Percentiles rank a stretch among this genome's conserved stretches.
These are phyloP conservation scores for Teunomyces aglyptinius DNA, from an alignment of 805 yeast genomes.

Conservation along the genomic window DNA sequence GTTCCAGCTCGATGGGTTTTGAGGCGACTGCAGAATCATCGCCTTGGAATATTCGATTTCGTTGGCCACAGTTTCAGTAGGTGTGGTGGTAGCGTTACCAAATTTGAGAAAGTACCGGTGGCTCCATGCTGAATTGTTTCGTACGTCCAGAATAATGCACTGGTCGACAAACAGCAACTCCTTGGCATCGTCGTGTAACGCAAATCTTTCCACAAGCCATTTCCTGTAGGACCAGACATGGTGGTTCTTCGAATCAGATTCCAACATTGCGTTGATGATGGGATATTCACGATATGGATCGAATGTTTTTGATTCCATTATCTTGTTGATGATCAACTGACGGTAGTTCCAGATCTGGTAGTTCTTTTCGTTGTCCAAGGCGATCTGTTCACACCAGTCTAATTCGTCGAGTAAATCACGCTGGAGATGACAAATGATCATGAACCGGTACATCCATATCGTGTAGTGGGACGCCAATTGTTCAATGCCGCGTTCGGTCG, in stretches of 20 bases:
- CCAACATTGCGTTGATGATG: conserved; percentile 63
- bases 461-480: conserved; percentile 89
- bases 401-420: conserved; percentile 53
- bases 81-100: conserved; percentile 15
- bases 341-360: conserved; percentile 98
- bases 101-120: conserved; percentile 66
- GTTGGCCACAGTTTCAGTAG: conserved; percentile 19
- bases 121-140: conserved; percentile 93
- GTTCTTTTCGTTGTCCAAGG: conserved; percentile 78
- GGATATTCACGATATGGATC: conserved; percentile 59
- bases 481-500: conserved; percentile 63
- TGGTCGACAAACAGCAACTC: conserved; percentile 54
- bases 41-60: conserved; percentile 56
- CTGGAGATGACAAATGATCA: conserved; percentile 44
- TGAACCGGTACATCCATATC: conserved; percentile 73
- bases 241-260: conserved; percentile 83
- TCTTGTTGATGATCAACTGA: conserved; percentile 53
- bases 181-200: conserved; percentile 38
- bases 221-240: conserved; percentile 94
- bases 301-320: conserved; percentile 24
- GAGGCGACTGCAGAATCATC: conserved; percentile 62
- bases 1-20: conserved; percentile 84
- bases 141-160: conserved; percentile 58
- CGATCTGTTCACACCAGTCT: conserved; percentile 75
- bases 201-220: conserved; percentile 69